Evolutionary conservation across 2,329 filamentous ascomycete species (phyloP).

Genomic region (Ciborinia camelliae): DNA sequence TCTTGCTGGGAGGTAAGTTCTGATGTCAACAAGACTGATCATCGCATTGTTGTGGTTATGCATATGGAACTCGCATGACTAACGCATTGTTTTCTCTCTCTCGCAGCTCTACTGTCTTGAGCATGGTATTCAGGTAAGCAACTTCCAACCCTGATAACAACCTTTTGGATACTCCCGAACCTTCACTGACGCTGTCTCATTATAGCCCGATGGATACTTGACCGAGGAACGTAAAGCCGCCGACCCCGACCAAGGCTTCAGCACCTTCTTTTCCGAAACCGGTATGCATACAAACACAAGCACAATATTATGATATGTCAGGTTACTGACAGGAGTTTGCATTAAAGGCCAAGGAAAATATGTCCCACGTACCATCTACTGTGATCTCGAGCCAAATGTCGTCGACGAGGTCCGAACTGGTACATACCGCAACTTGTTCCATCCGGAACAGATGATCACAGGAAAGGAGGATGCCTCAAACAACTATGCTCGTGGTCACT

Average conservation of each 20-base stretch:
- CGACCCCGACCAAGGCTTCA: constrained; percentile 95
- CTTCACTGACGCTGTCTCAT: constrained; percentile 38
- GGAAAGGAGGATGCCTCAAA: constrained; percentile 69
- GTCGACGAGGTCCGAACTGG: constrained; percentile 66
- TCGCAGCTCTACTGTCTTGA: constrained; percentile 97
- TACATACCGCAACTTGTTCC: constrained; percentile 59
- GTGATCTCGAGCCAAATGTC: constrained; percentile 63
- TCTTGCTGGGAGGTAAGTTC: constrained; percentile 98
- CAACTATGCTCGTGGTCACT: constrained; percentile 67
- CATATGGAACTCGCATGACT: constrained; percentile 23
- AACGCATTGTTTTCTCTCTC: constrained; percentile 33
- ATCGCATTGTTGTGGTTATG: constrained; percentile 10
- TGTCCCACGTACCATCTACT: constrained; percentile 64
- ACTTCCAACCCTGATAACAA: constrained; percentile 15
- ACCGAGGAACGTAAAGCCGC: constrained; percentile 95
- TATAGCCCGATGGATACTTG: constrained; percentile 93
- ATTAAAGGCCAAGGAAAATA: constrained; percentile 87
- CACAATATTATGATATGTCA: constrained; percentile 28
- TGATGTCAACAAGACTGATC: constrained; percentile 27
- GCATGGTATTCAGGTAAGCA: constrained; percentile 94
- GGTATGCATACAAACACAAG: constrained; percentile 55
- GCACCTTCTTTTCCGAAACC: constrained; percentile 99
- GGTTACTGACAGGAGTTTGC: constrained; percentile 27
- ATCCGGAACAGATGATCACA: constrained; percentile 63
- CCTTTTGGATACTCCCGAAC: constrained; percentile 7